Base-by-base conservation (phyloP, 2,329 filamentous ascomycete species). In the Alternaria gansuensis region DNA sequence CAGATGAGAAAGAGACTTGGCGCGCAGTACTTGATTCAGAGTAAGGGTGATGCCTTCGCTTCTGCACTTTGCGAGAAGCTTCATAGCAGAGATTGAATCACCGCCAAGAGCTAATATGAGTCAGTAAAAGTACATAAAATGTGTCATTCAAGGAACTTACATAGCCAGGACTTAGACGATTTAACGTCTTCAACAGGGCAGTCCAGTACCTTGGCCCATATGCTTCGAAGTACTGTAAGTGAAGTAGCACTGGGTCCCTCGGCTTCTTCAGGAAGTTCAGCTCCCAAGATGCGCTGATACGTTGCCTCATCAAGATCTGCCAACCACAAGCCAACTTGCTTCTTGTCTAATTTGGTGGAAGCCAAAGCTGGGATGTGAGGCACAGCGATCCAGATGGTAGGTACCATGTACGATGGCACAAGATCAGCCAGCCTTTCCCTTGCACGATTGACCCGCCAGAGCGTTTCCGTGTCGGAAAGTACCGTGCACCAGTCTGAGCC, bases 121-220 rank as follows among this genome's bases (percentile, higher is more conserved):
- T 68, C 41, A 68, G 59, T 52, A n/a, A 44, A 10, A 17, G 17
- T 9, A 13, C 17, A 28, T 14, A 13, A 8, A 9, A 4, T 7
- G 2, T 34, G 5, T 21, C 3, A 3, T 2, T 23, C 14, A 11
- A 23, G 40, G 11, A 17, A 67, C 70, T 72, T 67, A 71, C 69
- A 64, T 14, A 75, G 66, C 71, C 71, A 75, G 34, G 72, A 70
- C 24, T 68, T 65, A 52, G 64, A 73, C 10, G 58, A 33, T 21
- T 70, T 70, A 24, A 74, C 59, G 2, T 75, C 63, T 0, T 69
- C 67, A 0, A 70, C 57, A 0, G 73, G 57, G 3, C 81, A 59
- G 48, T 79, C 77, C 7, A 84, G 73, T 0, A 82, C 73, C 17
- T 76, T 69, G 0, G 78, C 74, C 77, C 80, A 83, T n/a, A 82